Evolutionary conservation across 352 stramenopile genomes (phyloP).

Genomic region (Plasmopara viticola): DNA sequence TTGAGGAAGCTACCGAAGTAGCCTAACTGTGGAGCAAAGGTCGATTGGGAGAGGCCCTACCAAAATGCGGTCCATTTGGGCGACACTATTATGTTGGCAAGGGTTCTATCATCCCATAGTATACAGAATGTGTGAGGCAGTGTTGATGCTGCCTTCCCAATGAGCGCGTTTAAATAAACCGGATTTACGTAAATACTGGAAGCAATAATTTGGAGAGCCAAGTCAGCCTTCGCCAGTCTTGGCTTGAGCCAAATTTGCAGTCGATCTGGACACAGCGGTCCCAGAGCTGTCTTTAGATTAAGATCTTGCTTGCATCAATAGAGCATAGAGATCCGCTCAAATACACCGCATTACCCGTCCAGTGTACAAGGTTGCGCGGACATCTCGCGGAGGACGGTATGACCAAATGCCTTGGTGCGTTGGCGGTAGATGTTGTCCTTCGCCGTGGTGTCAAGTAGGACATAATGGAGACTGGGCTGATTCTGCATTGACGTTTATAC

Average conservation of each 20-base stretch:
- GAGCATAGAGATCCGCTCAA: not conserved
- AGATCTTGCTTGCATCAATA: conserved; percentile 18
- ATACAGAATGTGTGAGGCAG: not conserved
- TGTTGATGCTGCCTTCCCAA: not conserved
- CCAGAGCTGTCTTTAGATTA: too few species aligned
- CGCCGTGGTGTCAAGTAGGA: not conserved
- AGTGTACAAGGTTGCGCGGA: not conserved
- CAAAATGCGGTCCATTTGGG: not conserved
- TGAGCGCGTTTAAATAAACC: not conserved
- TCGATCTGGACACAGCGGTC: conserved; percentile 32
- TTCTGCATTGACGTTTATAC: not conserved
- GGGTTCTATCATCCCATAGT: not conserved
- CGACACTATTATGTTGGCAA: not conserved
- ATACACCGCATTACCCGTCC: not conserved
- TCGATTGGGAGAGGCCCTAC: not conserved
- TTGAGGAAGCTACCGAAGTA: not conserved
- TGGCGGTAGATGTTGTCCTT: not conserved
- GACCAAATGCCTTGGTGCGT: not conserved
- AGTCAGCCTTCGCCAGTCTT: not conserved
- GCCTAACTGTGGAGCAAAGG: not conserved
- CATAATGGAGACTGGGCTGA: not conserved
- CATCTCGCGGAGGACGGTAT: not conserved
- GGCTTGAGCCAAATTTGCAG: conserved; percentile 1
- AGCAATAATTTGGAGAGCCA: conserved; percentile 2
- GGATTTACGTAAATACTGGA: not conserved